Base-by-base conservation (phyloP, 129 eudicot genomes). In the Artemisia argyi region DNA sequence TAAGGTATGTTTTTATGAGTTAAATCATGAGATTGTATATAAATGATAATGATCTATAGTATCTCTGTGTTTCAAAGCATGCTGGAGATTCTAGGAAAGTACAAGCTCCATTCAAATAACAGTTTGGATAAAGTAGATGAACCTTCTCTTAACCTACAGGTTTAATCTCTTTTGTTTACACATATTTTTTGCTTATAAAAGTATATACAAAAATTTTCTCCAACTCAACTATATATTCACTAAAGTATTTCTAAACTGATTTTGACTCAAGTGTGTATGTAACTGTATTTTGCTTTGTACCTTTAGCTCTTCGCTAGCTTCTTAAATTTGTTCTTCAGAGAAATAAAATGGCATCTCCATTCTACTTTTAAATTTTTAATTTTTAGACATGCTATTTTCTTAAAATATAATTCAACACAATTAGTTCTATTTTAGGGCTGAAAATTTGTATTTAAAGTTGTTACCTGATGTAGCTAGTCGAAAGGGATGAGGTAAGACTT, bases 71-170 rank as follows among this genome's bases (percentile, higher is more conserved):
- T 20, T 20, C 74, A 77, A 65, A 83, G 89, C 83, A 81, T 84
- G 83, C 70, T 71, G 72, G 78, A 81, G 11, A 70, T 81, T 12
- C 78, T 84, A 32, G 81, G 67, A 13, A 78, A 76, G 68, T 84
- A 81, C 53, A 78, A 73, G 72, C 49, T 59, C 44, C 85, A 81
- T 63, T 51, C 83, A 30, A 71, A 67, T 49, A 70, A 35, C n/a
- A 69, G 47, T 64, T 44, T 14, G 15, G 79, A 78, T 35, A 74
- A 51, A 60, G 56, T 28, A 52, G 73, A 64, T 3, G 72, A 77
- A 24, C 78, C 88, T 53, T 77, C 74, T 22, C 88, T 80, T 69
- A 67, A 58, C 48, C 67, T 83, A 24, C 84, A 79, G 88, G 88
- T 80, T 42, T 50, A 3, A 20, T 7, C 12, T 69, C n/a, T n/a